Evolutionary conservation across 2,329 filamentous ascomycete genomes (phyloP), one percentile per base, ranked within the genome.

Genomic region (Hypoxylon sp.): DNA sequence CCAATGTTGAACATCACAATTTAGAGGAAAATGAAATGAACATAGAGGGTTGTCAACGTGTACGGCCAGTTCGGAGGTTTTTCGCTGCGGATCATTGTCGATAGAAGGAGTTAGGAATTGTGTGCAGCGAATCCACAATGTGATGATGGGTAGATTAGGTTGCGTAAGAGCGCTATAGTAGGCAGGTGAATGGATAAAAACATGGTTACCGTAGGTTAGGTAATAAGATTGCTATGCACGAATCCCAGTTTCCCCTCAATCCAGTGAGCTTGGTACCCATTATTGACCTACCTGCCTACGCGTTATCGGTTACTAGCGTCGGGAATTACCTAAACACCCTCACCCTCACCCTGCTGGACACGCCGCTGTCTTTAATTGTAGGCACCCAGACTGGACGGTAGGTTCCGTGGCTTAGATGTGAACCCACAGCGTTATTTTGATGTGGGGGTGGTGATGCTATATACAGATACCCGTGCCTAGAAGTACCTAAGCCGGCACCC

Each of bases 21-120:
- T 57, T 57, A 57, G 54, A 47, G 19, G 26, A n/a, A 57, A 47
- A 57, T 35, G 54, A 57, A 57, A 57, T 57, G 47, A 57, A 35
- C 54, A 47, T 57, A 35, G 54, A 47, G 5, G 42, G 24, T 55
- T 33, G 52, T 55, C 26, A 44, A 14, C 42, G 13, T 14, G 39
- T 47, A 14, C 42, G 35, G 39, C 24, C n/a, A 4, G 17, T 13
- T 35, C 24, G 33, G 37, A 55, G 9, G 37, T 8, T 57, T 57
- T 35, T 29, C 26, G 19, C 17, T 42, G 17, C 14, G 29, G 17
- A 17, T 19, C n/a, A 35, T 24, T 19, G 14, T 13, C 8, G 5
- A 10, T 6, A 10, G 8, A 48, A 26, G 51, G 35, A 24, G 35
- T 24, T 33, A 37, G 50, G 13, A 37, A 42, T 19, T 42, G 17